Evolutionary conservation across 2,329 filamentous ascomycete species (phyloP).

Genomic region (Ascochyta lentis): DNA sequence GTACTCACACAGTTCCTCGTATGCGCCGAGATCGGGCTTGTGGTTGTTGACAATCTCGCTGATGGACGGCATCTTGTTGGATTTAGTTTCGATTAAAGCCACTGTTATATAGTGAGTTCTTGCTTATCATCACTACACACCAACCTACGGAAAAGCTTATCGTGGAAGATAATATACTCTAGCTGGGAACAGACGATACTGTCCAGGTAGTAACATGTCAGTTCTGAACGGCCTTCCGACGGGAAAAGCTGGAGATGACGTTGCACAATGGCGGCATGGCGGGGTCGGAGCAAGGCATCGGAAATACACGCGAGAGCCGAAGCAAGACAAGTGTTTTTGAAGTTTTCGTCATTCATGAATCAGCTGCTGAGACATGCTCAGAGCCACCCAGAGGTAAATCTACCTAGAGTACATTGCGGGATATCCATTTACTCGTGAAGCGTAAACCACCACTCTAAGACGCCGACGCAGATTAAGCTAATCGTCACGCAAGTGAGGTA

Average conservation of each 20-base stretch:
- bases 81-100: neutral
- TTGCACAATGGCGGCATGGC: conserved; percentile 9
- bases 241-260: conserved; percentile 30
- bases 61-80: conserved; percentile 36
- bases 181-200: neutral
- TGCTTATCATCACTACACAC: neutral
- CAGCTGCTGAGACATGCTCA: conserved; percentile 28
- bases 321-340: conserved; percentile 22
- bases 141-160: conserved; percentile 18
- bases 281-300: conserved; percentile 8
- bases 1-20: conserved; percentile 44
- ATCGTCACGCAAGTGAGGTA: conserved; percentile 43
- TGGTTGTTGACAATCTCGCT: conserved; percentile 33
- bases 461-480: conserved; percentile 41
- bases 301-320: neutral
- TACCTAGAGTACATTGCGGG: conserved; percentile 45
- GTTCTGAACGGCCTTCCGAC: conserved; percentile 23
- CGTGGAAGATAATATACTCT: neutral
- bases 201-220: conserved; percentile 7
- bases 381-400: conserved; percentile 36
- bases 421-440: conserved; percentile 47
- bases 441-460: conserved; percentile 44
- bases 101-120: neutral
- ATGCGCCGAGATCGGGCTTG: conserved; percentile 35
- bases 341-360: conserved; percentile 43